Percentiles rank a stretch among this genome's conserved stretches.
Conservation (phyloP, 2,329 filamentous ascomycete species). For the Venturia asperata region DNA sequence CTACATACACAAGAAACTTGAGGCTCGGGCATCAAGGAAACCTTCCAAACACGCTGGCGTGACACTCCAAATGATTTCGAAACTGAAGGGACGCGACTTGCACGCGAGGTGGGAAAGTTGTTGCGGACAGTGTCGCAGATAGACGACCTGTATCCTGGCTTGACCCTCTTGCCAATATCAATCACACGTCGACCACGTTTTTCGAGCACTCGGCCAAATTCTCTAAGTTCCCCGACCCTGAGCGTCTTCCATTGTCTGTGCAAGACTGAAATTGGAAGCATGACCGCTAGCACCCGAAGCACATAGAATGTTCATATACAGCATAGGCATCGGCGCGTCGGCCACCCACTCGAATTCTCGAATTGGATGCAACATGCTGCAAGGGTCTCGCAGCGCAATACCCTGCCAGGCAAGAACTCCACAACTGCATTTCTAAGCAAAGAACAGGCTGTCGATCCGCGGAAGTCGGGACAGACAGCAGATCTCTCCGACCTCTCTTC, state of each 20-base stretch:
- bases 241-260: background rate
- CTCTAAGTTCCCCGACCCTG: background rate
- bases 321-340: background rate
- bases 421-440: constrained; percentile 6
- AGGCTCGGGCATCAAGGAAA: too few relatives aligned
- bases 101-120: background rate
- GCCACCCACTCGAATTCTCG: background rate
- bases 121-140: background rate
- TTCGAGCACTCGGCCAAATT: too few relatives aligned
- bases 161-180: background rate
- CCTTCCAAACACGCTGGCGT: too few relatives aligned
- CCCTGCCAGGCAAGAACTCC: background rate
- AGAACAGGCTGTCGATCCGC: background rate
- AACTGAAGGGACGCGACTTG: background rate
- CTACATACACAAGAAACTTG: too few relatives aligned
- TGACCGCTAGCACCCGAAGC: background rate
- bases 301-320: background rate
- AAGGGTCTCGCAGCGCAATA: background rate
- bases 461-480: background rate
- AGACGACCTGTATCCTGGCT: background rate
- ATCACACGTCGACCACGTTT: too few relatives aligned
- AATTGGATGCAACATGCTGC: background rate
- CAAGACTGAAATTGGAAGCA: background rate
- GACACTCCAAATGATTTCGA: background rate
- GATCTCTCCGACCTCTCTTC: background rate